A percentile compares a stretch with the other conserved stretches of the same genome.
Conservation (phyloP, 2,329 filamentous ascomycete species). For the Aspergillus sp. region DNA sequence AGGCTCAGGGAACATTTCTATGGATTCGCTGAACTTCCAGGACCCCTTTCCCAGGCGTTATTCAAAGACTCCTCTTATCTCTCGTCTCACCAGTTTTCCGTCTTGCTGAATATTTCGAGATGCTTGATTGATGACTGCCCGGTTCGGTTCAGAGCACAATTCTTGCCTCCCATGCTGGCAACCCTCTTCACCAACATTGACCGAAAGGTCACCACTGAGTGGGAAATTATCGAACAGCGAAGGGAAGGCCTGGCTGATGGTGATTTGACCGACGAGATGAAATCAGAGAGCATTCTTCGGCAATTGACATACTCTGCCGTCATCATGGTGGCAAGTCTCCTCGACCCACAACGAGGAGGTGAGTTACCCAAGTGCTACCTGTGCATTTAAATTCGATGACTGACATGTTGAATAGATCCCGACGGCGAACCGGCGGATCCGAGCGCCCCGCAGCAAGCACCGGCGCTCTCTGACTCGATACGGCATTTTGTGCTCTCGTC, state of each 20-base stretch:
- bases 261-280: conserved; percentile 93
- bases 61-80: conserved; percentile 79
- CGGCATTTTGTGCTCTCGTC: conserved; percentile 80
- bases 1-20: conserved; percentile 86
- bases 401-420: conserved; percentile 29
- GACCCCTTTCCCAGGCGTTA: conserved; percentile 77
- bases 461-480: conserved; percentile 59
- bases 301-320: conserved; percentile 91
- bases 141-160: conserved; percentile 70
- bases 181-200: conserved; percentile 85
- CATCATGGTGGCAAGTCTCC: conserved; percentile 83
- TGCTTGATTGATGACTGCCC: conserved; percentile 93
- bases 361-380: conserved; percentile 33
- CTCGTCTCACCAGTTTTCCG: conserved; percentile 89
- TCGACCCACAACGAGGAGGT: conserved; percentile 70
- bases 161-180: conserved; percentile 79
- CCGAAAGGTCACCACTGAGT: conserved; percentile 80
- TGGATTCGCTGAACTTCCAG: conserved; percentile 79
- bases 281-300: conserved; percentile 89
- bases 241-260: conserved; percentile 66
- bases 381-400: conserved; percentile 2
- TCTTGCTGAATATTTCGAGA: conserved; percentile 84
- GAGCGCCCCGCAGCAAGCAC: conserved; percentile 31
- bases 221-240: conserved; percentile 68
- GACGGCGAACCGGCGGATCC: conserved; percentile 35